phyloP scores from a whole-genome alignment of 441 rosid species.

The Populus hybrid region DNA sequence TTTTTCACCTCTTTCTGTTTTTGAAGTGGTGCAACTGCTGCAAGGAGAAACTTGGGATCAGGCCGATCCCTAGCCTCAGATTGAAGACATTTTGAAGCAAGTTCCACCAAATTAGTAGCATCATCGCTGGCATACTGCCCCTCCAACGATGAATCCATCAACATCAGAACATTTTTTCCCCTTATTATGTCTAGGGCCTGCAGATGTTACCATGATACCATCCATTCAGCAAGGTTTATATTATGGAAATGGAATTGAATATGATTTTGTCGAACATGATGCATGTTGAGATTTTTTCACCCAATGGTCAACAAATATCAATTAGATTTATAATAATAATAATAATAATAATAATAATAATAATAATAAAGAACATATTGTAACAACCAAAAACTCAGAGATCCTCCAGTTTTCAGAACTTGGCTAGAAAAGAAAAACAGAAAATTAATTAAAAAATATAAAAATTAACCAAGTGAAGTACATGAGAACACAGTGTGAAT shows the following conservation, averaged over 20 bases:
- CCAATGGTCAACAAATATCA: not conserved
- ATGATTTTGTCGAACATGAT: not conserved
- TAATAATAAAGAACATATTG: too few relatives aligned
- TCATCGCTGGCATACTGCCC: not conserved
- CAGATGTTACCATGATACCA: not conserved
- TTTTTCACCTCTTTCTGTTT: constrained; percentile 53
- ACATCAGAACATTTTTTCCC: constrained; percentile 50
- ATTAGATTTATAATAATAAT: not conserved
- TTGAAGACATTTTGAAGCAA: constrained; percentile 81
- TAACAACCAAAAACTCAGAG: not conserved
- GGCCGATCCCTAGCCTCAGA: constrained; percentile 79
- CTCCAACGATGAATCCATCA: constrained; percentile 45
- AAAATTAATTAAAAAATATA: too few relatives aligned
- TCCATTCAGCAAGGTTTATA: not conserved
- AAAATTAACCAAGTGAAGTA: not conserved
- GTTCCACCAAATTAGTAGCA: constrained; percentile 46
- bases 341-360: too few relatives aligned
- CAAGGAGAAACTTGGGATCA: constrained; percentile 55
- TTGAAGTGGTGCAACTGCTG: constrained; percentile 57
- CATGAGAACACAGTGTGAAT: not conserved
- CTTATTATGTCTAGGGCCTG: constrained; percentile 71
- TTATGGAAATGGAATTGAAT: not conserved
- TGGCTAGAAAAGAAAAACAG: not conserved
- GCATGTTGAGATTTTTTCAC: not conserved
- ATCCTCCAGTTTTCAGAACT: not conserved